phyloP scores from a whole-genome alignment of 352 stramenopile species.

The Saprolegnia parasitica region DNA sequence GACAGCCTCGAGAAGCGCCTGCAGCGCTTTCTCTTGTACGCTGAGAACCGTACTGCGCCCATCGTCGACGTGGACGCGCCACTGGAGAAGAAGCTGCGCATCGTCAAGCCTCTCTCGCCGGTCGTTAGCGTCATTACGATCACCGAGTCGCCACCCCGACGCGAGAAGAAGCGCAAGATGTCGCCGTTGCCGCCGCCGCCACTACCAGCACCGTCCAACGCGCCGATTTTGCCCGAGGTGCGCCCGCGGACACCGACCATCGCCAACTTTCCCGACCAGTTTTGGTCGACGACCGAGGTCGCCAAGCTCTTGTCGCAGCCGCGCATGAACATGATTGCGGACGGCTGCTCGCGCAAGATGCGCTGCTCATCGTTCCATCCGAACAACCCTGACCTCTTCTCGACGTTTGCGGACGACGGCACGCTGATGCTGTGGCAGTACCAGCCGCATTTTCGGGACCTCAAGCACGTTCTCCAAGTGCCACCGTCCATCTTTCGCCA shows the following conservation, averaged over 20 bases:
- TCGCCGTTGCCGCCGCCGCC: no score
- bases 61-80: neutral
- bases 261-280: slow-evolving; percentile 48
- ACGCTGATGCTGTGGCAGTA: slow-evolving; percentile 79
- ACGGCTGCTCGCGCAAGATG: slow-evolving; percentile 61
- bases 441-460: slow-evolving; percentile 47
- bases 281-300: slow-evolving; percentile 61
- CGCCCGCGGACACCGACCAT: neutral
- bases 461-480: slow-evolving; percentile 60
- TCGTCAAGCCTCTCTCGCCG: neutral
- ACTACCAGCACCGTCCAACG: neutral
- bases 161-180: slow-evolving; percentile 17
- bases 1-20: slow-evolving; percentile 24
- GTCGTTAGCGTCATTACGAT: neutral
- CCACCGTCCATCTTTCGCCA: slow-evolving; percentile 52
- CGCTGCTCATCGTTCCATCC: slow-evolving; percentile 75
- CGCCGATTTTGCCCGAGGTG: neutral
- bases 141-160: neutral
- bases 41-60: neutral
- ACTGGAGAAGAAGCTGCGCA: neutral
- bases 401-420: slow-evolving; percentile 71
- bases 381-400: slow-evolving; percentile 63
- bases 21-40: neutral
- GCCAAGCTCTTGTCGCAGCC: slow-evolving; percentile 69
- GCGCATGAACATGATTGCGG: slow-evolving; percentile 51